Percentiles rank a stretch among this genome's conserved stretches.
phyloP scores from a whole-genome alignment of 2,329 filamentous ascomycete species.

The Camptophora hylomeconis region DNA sequence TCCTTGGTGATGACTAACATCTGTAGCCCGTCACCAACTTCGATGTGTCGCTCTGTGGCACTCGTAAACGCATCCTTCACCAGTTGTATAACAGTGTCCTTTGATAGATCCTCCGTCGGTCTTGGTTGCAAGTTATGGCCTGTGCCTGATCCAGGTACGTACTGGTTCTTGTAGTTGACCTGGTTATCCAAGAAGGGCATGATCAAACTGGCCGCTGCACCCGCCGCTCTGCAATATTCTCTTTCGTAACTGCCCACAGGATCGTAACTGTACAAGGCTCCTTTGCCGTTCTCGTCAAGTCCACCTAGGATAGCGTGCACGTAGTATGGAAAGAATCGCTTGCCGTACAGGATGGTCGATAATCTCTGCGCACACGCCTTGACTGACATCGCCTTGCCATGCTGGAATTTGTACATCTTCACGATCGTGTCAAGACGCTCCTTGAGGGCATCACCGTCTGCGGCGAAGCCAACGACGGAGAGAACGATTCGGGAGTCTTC shows the following conservation, averaged over 20 bases:
- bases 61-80: constrained; percentile 97
- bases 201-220: constrained; percentile 84
- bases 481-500: constrained; percentile 76
- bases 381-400: constrained; percentile 91
- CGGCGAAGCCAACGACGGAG: constrained; percentile 89
- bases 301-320: constrained; percentile 88
- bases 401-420: constrained; percentile 98
- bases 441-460: constrained; percentile 85
- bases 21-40: constrained; percentile 92
- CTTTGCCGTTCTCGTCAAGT: constrained; percentile 85
- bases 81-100: constrained; percentile 62
- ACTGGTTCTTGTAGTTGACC: constrained; percentile 99
- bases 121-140: constrained; percentile 65
- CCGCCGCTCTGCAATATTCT: constrained; percentile 88
- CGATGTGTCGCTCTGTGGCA: constrained; percentile 95
- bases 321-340: constrained; percentile 99
- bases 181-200: constrained; percentile 99
- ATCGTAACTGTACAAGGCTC: constrained; percentile 93
- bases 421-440: constrained; percentile 88
- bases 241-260: constrained; percentile 95
- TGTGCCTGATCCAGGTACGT: constrained; percentile 70
- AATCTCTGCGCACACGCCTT: constrained; percentile 89
- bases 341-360: constrained; percentile 89
- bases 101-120: constrained; percentile 45
- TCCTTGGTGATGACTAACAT: constrained; percentile 83